A percentile compares a stretch with the other conserved stretches of the same genome.
These are phyloP conservation scores for Acer yangbiense DNA, from an alignment of 345 rosid genomes.

Conservation along the genomic window DNA sequence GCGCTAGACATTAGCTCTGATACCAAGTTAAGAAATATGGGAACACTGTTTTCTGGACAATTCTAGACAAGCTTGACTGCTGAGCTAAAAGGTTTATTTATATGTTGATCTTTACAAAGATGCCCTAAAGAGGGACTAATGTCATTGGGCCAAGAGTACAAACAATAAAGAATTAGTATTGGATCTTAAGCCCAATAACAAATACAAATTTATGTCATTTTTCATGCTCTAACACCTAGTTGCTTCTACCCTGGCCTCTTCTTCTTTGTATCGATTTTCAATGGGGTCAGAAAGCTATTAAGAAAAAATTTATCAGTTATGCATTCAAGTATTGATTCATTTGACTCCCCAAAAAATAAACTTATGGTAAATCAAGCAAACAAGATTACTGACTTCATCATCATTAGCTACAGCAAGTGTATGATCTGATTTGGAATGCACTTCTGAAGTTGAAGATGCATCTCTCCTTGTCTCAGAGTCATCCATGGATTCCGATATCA, in stretches of 20 bases:
- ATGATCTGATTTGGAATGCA: slow-evolving; percentile 8
- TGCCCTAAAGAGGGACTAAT: no score
- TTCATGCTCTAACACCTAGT: slow-evolving; percentile 29
- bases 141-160: no score
- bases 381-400: slow-evolving; percentile 10
- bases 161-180: no score
- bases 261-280: slow-evolving; percentile 63
- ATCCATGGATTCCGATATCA: slow-evolving; percentile 44
- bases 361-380: no score
- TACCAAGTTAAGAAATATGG: no score
- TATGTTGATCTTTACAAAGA: no score
- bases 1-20: no score
- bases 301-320: slow-evolving; percentile 12
- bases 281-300: slow-evolving; percentile 68
- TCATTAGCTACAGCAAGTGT: background rate
- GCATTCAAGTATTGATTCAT: background rate
- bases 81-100: no score
- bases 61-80: no score
- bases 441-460: slow-evolving; percentile 9
- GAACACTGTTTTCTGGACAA: no score
- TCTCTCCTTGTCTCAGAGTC: slow-evolving; percentile 17
- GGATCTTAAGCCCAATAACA: no score
- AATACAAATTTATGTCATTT: no score
- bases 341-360: background rate
- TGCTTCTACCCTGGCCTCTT: slow-evolving; percentile 59